These are phyloP conservation scores for Monosporascus cannonballus DNA, from an alignment of 2,329 filamentous ascomycete genomes.

Conservation along the genomic window DNA sequence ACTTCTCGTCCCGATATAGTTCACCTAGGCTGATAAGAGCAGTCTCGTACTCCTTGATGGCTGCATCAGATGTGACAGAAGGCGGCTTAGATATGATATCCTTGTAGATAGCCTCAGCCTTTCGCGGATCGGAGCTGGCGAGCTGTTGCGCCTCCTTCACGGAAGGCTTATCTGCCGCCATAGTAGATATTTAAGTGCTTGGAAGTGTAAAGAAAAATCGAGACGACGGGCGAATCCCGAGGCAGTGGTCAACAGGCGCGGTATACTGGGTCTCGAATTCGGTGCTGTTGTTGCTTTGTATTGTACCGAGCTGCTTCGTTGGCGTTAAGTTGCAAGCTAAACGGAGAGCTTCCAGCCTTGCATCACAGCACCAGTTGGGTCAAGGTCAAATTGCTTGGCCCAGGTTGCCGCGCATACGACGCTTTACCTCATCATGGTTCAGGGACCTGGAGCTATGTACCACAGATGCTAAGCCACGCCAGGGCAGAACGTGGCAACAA, in stretches of 20 bases:
- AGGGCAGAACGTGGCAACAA: too few relatives aligned
- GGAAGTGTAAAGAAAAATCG: neutral
- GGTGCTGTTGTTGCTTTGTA: too few relatives aligned
- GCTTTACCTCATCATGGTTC: neutral
- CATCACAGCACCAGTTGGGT: constrained; percentile 1
- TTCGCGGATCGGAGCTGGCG: constrained; percentile 70
- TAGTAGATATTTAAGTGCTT: constrained; percentile 4
- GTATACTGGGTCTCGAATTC: too few relatives aligned
- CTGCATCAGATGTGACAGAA: constrained; percentile 74
- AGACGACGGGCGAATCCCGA: too few relatives aligned
- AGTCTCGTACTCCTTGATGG: constrained; percentile 85
- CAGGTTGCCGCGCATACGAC: constrained; percentile 7
- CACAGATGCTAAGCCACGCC: neutral
- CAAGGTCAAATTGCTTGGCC: neutral
- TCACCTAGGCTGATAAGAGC: constrained; percentile 85
- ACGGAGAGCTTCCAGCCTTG: neutral
- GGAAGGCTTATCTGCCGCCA: constrained; percentile 25
- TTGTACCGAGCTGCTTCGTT: too few relatives aligned
- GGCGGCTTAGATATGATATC: constrained; percentile 82
- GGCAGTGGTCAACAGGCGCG: too few relatives aligned
- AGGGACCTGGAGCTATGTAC: neutral
- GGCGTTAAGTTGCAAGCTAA: too few relatives aligned
- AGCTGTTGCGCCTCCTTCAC: constrained; percentile 87
- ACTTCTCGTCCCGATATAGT: constrained; percentile 86
- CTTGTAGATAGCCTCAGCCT: constrained; percentile 85